phyloP scores from a whole-genome alignment of 345 rosid species.

The Dimocarpus longan region DNA sequence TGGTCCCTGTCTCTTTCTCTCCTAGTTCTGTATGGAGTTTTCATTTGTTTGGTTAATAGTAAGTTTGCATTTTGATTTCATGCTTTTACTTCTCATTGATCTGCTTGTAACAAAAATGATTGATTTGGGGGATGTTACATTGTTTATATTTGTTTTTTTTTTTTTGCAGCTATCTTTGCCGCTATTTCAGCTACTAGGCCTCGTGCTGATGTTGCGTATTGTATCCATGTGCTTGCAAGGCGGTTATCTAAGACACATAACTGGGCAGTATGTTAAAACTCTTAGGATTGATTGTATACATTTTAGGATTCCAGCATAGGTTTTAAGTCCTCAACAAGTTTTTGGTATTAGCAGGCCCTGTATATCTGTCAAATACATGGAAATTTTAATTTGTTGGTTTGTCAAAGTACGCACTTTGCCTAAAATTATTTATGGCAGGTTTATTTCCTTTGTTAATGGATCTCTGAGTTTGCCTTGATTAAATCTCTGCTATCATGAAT shows the following conservation, averaged over 20 bases:
- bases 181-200: conserved; percentile 97
- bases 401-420: not conserved
- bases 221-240: conserved; percentile 91
- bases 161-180: conserved; percentile 80
- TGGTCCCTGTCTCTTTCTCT: conserved; percentile 11
- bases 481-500: not conserved
- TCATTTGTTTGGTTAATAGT: not conserved
- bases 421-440: not conserved
- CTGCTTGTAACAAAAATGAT: not conserved
- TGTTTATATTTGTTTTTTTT: conserved; percentile 2
- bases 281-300: not conserved
- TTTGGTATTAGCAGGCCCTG: not conserved
- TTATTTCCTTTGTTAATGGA: not conserved
- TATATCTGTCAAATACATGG: not conserved
- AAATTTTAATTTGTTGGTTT: not conserved
- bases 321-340: not conserved
- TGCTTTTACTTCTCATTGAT: not conserved
- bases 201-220: conserved; percentile 98
- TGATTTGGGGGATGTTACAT: conserved; percentile 1
- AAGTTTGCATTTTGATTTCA: not conserved
- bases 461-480: not conserved
- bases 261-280: conserved; percentile 72
- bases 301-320: not conserved
- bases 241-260: conserved; percentile 87
- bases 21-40: not conserved